Percentiles rank a stretch among this genome's conserved stretches.
Conservation (phyloP, 371 early-diverging fungal species). For the Lichtheimia corymbifera region DNA sequence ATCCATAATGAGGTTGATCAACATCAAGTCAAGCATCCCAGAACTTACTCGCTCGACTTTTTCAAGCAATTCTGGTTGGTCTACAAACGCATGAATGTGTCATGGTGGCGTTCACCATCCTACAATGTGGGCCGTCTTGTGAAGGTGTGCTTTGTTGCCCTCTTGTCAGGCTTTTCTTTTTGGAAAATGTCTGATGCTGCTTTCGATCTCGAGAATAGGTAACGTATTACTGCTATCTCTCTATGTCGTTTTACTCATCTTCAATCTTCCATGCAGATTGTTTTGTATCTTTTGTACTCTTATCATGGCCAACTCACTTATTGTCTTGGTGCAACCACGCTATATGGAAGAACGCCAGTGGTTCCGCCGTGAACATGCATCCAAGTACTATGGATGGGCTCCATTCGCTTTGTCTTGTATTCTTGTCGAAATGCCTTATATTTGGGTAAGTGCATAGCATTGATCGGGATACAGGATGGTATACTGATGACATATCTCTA, state of each 20-base stretch:
- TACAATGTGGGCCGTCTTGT: constrained; percentile 60
- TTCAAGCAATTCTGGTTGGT: constrained; percentile 43
- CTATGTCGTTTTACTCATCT: too few relatives aligned
- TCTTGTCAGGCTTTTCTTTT: constrained; percentile 57
- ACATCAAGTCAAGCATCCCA: constrained; percentile 12
- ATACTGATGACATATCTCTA: too few relatives aligned
- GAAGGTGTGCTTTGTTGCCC: constrained; percentile 36
- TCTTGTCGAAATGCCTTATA: constrained; percentile 56
- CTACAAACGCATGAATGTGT: constrained; percentile 44
- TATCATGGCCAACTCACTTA: constrained; percentile 1
- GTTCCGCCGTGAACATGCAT: constrained; percentile 66
- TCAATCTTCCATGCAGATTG: constrained; percentile 41
- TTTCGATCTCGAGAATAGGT: constrained; percentile 47
- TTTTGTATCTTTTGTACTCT: constrained; percentile 60
- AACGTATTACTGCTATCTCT: too few relatives aligned
- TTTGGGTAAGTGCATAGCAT: constrained; percentile 26
- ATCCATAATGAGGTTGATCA: constrained; percentile 16
- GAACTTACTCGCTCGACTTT: constrained; percentile 32
- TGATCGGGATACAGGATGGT: too few relatives aligned
- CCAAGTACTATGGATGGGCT: constrained; percentile 66
- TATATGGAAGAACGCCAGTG: constrained; percentile 64
- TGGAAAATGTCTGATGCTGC: constrained; percentile 49
- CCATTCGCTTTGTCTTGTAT: constrained; percentile 55
- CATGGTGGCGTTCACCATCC: constrained; percentile 56
- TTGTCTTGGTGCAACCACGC: constrained; percentile 46